Evolutionary conservation across 352 stramenopile species (phyloP).

Genomic region (Achlya hypogyna): DNA sequence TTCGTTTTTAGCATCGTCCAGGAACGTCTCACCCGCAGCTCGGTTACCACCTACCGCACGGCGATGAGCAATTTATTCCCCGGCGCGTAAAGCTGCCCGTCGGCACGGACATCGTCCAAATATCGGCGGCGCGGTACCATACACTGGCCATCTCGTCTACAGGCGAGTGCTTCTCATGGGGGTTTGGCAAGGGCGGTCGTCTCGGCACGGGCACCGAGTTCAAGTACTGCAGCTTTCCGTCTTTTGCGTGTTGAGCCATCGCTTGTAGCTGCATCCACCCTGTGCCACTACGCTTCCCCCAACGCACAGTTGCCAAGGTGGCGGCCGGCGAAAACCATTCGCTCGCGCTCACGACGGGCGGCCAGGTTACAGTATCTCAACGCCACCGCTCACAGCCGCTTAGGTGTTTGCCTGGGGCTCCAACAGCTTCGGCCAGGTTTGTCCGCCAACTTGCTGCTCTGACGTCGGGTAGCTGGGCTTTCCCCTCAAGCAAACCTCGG

Average conservation of each 20-base stretch:
- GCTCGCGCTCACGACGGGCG: constrained; percentile 48
- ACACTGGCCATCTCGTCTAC: constrained; percentile 53
- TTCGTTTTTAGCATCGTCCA: constrained; percentile 6
- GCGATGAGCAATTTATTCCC: constrained; percentile 56
- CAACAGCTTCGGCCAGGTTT: constrained; percentile 61
- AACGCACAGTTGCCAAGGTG: constrained; percentile 54
- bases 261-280: constrained; percentile 52
- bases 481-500: constrained; percentile 41
- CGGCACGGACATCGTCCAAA: constrained; percentile 40
- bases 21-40: constrained; percentile 29
- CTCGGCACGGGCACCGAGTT: constrained; percentile 69
- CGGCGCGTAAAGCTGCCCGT: constrained; percentile 50
- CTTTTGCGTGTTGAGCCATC: not conserved
- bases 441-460: not conserved
- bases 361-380: constrained; percentile 27
- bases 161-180: constrained; percentile 71
- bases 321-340: constrained; percentile 75
- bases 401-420: constrained; percentile 73
- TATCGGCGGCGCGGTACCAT: constrained; percentile 76
- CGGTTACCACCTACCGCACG: constrained; percentile 74
- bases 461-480: constrained; percentile 32
- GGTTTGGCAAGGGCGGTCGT: constrained; percentile 71
- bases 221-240: constrained; percentile 33
- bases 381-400: not conserved
- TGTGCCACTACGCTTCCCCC: constrained; percentile 24